These are phyloP conservation scores for Penicillium frequentans DNA, from an alignment of 2,329 filamentous ascomycete species.

Conservation along the genomic window DNA sequence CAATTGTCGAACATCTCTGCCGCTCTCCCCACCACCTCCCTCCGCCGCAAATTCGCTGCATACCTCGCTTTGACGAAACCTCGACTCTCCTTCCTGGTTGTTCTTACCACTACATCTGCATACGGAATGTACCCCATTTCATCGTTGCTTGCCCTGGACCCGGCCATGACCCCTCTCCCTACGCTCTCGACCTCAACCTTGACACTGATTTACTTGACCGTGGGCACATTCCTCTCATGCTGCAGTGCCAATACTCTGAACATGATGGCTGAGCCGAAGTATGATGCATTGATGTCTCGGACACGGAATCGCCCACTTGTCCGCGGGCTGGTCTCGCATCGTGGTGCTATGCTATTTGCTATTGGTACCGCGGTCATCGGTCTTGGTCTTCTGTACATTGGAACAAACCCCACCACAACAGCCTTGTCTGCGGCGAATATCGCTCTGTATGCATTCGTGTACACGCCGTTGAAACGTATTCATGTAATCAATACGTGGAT, in stretches of 20 bases:
- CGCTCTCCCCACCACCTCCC: slow-evolving; percentile 55
- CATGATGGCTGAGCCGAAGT: slow-evolving; percentile 91
- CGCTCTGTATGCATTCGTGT: slow-evolving; percentile 82
- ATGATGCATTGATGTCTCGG: slow-evolving; percentile 90
- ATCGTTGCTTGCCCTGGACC: slow-evolving; percentile 77
- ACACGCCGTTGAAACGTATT: slow-evolving; percentile 88
- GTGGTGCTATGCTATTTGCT: slow-evolving; percentile 76
- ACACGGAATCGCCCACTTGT: slow-evolving; percentile 89
- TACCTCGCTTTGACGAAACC: slow-evolving; percentile 95
- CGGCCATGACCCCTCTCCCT: slow-evolving; percentile 57
- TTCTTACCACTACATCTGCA: slow-evolving; percentile 84
- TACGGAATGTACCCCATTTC: slow-evolving; percentile 94
- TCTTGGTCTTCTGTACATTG: slow-evolving; percentile 73
- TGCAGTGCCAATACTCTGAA: slow-evolving; percentile 92
- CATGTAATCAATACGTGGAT: slow-evolving; percentile 92
- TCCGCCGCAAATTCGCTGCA: slow-evolving; percentile 70
- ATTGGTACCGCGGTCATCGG: slow-evolving; percentile 69
- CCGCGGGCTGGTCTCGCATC: slow-evolving; percentile 70
- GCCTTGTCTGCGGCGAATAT: slow-evolving; percentile 85
- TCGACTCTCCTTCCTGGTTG: slow-evolving; percentile 84
- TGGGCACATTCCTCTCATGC: slow-evolving; percentile 83
- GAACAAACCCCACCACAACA: slow-evolving; percentile 91
- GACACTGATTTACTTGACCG: slow-evolving; percentile 88
- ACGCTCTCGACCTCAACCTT: slow-evolving; percentile 75
- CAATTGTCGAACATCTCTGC: slow-evolving; percentile 59